Evolutionary conservation across 345 rosid genomes (phyloP).

Genomic region (Mercurialis annua): DNA sequence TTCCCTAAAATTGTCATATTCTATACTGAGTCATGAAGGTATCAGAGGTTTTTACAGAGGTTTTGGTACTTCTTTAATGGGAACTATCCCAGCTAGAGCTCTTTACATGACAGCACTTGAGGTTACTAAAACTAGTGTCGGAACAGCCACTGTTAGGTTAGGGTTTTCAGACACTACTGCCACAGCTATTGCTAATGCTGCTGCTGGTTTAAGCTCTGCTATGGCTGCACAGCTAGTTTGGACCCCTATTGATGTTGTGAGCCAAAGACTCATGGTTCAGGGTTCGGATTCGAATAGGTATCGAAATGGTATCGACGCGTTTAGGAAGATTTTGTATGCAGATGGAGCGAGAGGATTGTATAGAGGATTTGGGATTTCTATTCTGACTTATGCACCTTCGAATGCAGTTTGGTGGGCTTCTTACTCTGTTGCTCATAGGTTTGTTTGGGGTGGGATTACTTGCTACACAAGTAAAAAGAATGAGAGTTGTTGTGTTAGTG

Average conservation of each 20-base stretch:
- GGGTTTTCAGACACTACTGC: constrained; percentile 72
- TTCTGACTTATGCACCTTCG: constrained; percentile 91
- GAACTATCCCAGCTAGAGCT: constrained; percentile 90
- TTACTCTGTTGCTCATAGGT: constrained; percentile 70
- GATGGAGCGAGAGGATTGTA: constrained; percentile 86
- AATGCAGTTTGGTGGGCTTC: constrained; percentile 98
- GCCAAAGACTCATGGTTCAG: constrained; percentile 93
- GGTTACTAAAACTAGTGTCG: constrained; percentile 77
- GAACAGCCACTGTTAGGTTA: constrained; percentile 61
- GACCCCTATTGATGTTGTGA: constrained; percentile 90
- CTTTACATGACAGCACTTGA: constrained; percentile 88
- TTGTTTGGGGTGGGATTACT: constrained; percentile 56
- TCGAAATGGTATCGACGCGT: constrained; percentile 74
- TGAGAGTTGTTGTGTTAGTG: constrained; percentile 14
- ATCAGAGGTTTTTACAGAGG: constrained; percentile 77
- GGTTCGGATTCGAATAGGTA: constrained; percentile 47
- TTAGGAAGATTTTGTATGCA: constrained; percentile 56
- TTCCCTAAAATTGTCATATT: constrained; percentile 51
- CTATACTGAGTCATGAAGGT: constrained; percentile 70
- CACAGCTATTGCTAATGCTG: constrained; percentile 66
- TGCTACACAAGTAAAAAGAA: constrained; percentile 27
- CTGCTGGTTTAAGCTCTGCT: constrained; percentile 82
- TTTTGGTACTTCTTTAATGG: constrained; percentile 83
- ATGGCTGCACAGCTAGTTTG: constrained; percentile 88
- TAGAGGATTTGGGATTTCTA: constrained; percentile 92